Evolutionary conservation across 2,329 filamentous ascomycete genomes (phyloP).

Genomic region (Fusarium heterosporum): DNA sequence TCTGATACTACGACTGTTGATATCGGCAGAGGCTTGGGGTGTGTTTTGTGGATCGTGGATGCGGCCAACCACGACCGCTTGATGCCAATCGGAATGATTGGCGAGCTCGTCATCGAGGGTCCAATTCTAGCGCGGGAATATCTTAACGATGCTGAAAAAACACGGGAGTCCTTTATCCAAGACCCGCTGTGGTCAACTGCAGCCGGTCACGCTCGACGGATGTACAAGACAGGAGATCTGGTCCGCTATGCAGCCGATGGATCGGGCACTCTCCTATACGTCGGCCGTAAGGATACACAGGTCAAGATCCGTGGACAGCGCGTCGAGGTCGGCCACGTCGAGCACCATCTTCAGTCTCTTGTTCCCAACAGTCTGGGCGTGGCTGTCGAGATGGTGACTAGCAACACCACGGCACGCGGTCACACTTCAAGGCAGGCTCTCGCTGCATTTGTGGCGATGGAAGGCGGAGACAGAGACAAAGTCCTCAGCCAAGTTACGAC

Average conservation of each 20-base stretch:
- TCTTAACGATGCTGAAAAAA: constrained; percentile 5
- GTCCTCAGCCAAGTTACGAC: constrained; percentile 8
- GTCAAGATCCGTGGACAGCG: constrained; percentile 64
- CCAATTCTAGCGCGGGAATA: constrained; percentile 4
- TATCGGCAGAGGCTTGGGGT: constrained; percentile 7
- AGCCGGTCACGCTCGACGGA: constrained; percentile 29
- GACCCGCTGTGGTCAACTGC: not conserved
- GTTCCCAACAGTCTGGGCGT: constrained; percentile 12
- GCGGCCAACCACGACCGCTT: constrained; percentile 1
- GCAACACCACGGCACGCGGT: constrained; percentile 11
- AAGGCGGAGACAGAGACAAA: constrained; percentile 14
- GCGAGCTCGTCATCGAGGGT: constrained; percentile 7
- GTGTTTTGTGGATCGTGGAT: constrained; percentile 5
- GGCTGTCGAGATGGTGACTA: constrained; percentile 11
- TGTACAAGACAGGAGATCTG: constrained; percentile 51
- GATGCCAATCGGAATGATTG: constrained; percentile 1
- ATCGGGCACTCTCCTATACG: constrained; percentile 57
- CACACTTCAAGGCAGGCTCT: constrained; percentile 10
- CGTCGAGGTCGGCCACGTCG: constrained; percentile 57
- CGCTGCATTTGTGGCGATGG: constrained; percentile 14
- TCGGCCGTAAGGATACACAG: constrained; percentile 54
- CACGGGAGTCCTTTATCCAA: constrained; percentile 7
- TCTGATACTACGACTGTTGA: not conserved
- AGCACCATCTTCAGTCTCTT: constrained; percentile 14
- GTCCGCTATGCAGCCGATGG: constrained; percentile 56